Conservation (phyloP, 2,329 filamentous ascomycete genomes). For the Ophiocordyceps unilateralis region DNA sequence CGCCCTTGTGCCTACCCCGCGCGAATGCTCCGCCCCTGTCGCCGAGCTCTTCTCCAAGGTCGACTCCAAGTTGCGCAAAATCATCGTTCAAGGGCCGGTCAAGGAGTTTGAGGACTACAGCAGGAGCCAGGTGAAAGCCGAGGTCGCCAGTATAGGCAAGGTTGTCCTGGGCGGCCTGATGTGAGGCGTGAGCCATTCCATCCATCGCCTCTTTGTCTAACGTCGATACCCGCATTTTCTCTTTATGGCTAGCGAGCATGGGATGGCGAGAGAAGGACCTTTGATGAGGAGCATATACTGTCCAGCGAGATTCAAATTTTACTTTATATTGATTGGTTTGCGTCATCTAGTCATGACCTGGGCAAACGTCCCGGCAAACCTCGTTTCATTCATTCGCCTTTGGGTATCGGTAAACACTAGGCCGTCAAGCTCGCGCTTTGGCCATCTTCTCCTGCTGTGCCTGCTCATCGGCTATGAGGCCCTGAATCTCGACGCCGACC, state of each 20-base stretch:
- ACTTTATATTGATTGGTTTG: too few relatives aligned
- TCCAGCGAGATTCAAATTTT: too few relatives aligned
- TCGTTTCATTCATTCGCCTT: background rate
- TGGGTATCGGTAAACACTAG: background rate
- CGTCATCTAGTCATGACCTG: too few relatives aligned
- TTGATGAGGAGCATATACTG: too few relatives aligned
- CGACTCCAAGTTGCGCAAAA: conserved; percentile 70
- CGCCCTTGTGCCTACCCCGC: conserved; percentile 55
- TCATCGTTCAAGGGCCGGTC: conserved; percentile 72
- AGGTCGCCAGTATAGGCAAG: conserved; percentile 73
- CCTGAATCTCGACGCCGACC: conserved; percentile 55
- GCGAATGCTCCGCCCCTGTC: conserved; percentile 51
- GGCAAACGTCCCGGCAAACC: too few relatives aligned
- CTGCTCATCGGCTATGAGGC: conserved; percentile 47
- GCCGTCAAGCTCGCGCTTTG: background rate
- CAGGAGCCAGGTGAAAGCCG: conserved; percentile 55
- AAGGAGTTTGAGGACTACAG: conserved; percentile 88
- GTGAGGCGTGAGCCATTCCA: conserved; percentile 15
- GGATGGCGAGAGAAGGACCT: too few relatives aligned
- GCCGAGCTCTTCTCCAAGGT: conserved; percentile 83
- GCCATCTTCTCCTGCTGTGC: conserved; percentile 9
- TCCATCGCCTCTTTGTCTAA: background rate
- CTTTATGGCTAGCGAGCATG: background rate
- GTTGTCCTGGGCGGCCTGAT: conserved; percentile 80
- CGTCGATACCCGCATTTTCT: background rate